Evolutionary conservation across 768 basidiomycete genomes (phyloP).

Genomic region (Psilocybe cubensis): DNA sequence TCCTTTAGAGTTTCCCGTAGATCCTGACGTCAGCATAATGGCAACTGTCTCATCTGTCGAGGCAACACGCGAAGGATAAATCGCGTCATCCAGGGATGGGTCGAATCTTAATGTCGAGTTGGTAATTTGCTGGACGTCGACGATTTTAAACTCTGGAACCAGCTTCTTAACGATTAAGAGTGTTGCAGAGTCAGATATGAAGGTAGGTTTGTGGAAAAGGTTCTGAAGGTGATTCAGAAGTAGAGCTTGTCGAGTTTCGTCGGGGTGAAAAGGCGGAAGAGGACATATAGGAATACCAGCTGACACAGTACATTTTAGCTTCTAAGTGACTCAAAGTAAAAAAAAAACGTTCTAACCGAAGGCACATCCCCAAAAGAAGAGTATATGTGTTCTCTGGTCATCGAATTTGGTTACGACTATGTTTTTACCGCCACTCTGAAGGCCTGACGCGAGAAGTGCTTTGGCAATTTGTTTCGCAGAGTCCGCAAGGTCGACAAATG

Average conservation of each 20-base stretch:
- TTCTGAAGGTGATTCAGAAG: background rate
- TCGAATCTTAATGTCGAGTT: background rate
- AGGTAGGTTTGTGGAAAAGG: background rate
- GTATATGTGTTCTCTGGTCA: background rate
- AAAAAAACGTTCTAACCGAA: background rate
- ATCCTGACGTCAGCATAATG: conserved; percentile 3
- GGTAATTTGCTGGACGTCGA: background rate
- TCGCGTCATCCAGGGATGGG: background rate
- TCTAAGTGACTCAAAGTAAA: background rate
- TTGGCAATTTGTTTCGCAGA: background rate
- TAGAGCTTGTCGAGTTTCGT: background rate
- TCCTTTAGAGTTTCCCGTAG: conserved; percentile 2
- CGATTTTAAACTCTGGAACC: background rate
- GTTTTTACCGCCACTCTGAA: background rate
- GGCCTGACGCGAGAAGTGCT: background rate
- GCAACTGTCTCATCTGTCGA: background rate
- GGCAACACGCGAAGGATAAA: background rate
- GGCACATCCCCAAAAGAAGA: background rate
- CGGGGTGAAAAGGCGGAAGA: background rate
- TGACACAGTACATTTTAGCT: background rate
- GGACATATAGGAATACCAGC: conserved; percentile 1
- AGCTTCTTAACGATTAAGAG: background rate
- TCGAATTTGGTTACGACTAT: conserved; percentile 1
- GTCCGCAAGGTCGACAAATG: background rate
- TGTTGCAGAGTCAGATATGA: background rate